A percentile compares a stretch with the other conserved stretches of the same genome.
Conservation (phyloP, 371 early-diverging fungal genomes). For the Lichtheimia ramosa region DNA sequence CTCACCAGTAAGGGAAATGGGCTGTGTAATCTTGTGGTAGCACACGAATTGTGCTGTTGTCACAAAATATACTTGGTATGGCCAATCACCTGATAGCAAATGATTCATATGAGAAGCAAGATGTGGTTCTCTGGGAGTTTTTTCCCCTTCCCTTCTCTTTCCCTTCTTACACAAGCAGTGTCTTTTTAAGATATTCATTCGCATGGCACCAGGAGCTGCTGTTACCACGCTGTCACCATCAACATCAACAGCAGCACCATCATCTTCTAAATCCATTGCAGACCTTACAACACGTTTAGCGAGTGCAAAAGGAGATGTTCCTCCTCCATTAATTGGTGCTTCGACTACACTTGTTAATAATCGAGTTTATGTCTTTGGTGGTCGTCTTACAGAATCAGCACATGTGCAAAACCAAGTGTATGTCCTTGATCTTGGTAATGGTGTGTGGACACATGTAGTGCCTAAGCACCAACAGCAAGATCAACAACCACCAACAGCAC, state of each 20-base stretch:
- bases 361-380: slow-evolving; percentile 68
- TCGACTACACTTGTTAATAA: slow-evolving; percentile 58
- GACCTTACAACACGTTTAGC: slow-evolving; percentile 38
- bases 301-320: slow-evolving; percentile 46
- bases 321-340: slow-evolving; percentile 72
- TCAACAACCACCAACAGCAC: slow-evolving; percentile 32
- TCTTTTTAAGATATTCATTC: background rate
- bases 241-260: slow-evolving; percentile 7
- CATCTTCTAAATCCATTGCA: slow-evolving; percentile 29
- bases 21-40: no score
- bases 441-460: slow-evolving; percentile 21
- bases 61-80: background rate
- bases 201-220: background rate
- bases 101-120: no score
- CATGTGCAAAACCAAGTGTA: slow-evolving; percentile 62
- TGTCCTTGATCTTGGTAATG: slow-evolving; percentile 49
- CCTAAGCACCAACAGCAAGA: slow-evolving; percentile 26
- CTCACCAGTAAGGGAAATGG: no score
- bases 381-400: slow-evolving; percentile 52
- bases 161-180: background rate
- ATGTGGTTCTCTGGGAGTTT: background rate
- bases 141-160: background rate
- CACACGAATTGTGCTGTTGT: background rate
- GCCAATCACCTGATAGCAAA: background rate
- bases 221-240: background rate